Base-by-base conservation (phyloP, 257 asterid genomes). In the Petunia secreta region DNA sequence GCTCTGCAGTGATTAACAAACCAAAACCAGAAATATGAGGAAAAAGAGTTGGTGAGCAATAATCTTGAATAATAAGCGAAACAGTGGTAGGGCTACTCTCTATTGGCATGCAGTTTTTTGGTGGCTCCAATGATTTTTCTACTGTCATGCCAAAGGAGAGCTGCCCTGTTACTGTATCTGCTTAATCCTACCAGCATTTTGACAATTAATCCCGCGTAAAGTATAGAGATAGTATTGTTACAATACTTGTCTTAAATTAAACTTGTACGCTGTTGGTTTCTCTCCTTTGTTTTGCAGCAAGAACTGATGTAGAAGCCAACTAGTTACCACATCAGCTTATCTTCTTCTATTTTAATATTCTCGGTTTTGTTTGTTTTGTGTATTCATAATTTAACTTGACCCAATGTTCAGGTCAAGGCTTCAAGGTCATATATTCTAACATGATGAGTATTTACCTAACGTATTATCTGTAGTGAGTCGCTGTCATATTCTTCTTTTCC, bases 81-180 rank as follows among this genome's bases (percentile, higher is more conserved):
- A 44, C 83, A 85, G 85, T 89, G 64, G 54, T 81, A 81, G 90
- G 91, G 91, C 84, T 82, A 15, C 88, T 88, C 86, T 87, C 69
- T 1, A 7, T 90, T 88, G 92, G 89, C 92, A 85, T 88, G 88
- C 58, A 75, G 55, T 55, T 75, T 67, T 53, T 8, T 14, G 10
- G 39, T 50, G 6, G 25, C 25, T 25, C 25, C 25, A 25, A 25
- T 25, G 25, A 0, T 25, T 41, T 43, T 14, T 62, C 10, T 44
- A 1, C 7, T n/a, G 6, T 55, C 90, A 90, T 55, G 92, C 88
- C 91, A 87, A 87, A 86, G 87, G 92, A 90, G 94, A 89, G 94
- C 85, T 90, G 94, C 91, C 94, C 92, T 87, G 57, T 16, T 81
- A 86, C 65, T 86, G 82, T 39, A 84, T 90, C 80, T 4, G 85